These are phyloP conservation scores for Kwoniella shivajii DNA, from an alignment of 1,284 basidiomycete genomes.

Conservation along the genomic window DNA sequence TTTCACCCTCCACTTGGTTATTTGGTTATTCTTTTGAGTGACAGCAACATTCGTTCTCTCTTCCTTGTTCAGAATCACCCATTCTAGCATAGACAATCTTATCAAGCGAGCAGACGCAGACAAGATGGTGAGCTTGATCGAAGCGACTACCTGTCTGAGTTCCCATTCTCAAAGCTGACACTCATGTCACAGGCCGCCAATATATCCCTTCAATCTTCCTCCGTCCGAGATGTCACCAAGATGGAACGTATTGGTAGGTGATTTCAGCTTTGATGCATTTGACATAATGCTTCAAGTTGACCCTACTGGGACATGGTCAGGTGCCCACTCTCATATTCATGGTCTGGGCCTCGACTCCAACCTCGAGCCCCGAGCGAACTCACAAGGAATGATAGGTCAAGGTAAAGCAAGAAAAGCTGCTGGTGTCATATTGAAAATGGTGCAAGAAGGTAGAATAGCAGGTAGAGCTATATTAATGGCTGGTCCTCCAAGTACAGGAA, in stretches of 20 bases:
- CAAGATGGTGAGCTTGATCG: not conserved
- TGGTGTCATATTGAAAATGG: constrained; percentile 97
- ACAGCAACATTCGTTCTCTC: not conserved
- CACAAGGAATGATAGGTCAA: constrained; percentile 97
- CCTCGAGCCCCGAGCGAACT: constrained; percentile 77
- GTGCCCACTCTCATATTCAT: constrained; percentile 96
- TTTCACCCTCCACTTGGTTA: not conserved
- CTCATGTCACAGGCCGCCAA: constrained; percentile 45
- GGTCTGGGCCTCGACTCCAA: constrained; percentile 89
- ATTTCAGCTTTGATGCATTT: not conserved
- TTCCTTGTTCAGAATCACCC: too few relatives aligned
- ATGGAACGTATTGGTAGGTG: constrained; percentile 88
- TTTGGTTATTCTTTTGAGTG: too few relatives aligned
- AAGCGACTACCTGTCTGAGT: not conserved
- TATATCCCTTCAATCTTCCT: constrained; percentile 53
- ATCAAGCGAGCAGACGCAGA: too few relatives aligned
- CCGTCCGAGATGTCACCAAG: constrained; percentile 82
- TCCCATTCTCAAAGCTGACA: not conserved
- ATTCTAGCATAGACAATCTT: too few relatives aligned
- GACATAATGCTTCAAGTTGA: not conserved
- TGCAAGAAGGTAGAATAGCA: constrained; percentile 91
- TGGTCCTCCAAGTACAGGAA: constrained; percentile 93
- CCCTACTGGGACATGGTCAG: constrained; percentile 57
- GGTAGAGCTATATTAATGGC: constrained; percentile 95
- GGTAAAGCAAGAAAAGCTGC: constrained; percentile 93